A percentile compares a stretch with the other conserved stretches of the same genome.
Conservation (phyloP, 129 eudicot species). For the Mikania micrantha region DNA sequence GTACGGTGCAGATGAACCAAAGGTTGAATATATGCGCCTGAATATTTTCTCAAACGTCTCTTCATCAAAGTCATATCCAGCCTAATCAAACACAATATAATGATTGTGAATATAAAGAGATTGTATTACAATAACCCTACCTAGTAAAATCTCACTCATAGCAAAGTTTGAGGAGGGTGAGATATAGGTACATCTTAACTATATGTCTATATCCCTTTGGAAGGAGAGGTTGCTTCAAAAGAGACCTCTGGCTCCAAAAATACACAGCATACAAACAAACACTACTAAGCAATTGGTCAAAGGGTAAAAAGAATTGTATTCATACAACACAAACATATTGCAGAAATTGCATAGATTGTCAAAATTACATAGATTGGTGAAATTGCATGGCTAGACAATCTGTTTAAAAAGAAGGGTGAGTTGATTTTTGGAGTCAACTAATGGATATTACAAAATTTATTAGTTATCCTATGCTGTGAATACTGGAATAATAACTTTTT, state of each 20-base stretch:
- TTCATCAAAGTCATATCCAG: constrained; percentile 93
- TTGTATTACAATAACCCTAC: no score
- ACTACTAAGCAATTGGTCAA: no score
- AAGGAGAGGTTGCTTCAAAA: no score
- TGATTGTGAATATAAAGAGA: constrained; percentile 5
- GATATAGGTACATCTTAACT: no score
- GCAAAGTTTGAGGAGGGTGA: no score
- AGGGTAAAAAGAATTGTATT: no score
- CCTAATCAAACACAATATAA: constrained; percentile 38
- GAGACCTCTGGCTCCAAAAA: no score
- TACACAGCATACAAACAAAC: no score
- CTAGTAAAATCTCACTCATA: no score
- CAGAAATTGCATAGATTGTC: background rate
- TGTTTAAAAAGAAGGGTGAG: background rate
- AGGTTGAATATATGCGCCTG: constrained; percentile 78
- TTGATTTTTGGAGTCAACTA: background rate
- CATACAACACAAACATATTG: background rate
- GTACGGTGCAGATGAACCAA: constrained; percentile 97
- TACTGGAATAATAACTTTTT: no score
- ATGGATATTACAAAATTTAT: background rate
- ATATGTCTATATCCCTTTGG: no score
- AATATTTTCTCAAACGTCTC: constrained; percentile 93
- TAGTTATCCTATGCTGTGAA: background rate
- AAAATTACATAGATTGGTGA: no score
- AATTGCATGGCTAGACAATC: background rate